Evolutionary conservation across 2,329 filamentous ascomycete genomes (phyloP).

Genomic region (Beauveria brongniartii): DNA sequence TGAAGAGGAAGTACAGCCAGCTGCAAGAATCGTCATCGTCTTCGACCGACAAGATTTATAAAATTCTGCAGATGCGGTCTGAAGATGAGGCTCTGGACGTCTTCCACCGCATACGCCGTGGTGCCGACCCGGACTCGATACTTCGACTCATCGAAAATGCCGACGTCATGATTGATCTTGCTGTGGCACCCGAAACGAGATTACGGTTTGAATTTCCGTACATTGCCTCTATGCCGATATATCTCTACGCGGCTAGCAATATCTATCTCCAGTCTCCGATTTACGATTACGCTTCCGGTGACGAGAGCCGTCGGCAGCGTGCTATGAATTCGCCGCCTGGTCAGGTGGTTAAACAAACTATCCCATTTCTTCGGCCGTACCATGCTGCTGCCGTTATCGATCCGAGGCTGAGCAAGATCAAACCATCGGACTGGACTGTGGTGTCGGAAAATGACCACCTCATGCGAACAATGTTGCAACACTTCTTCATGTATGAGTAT

Average conservation of each 20-base stretch:
- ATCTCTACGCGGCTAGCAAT: conserved; percentile 14
- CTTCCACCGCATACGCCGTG: conserved; percentile 26
- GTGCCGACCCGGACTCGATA: conserved; percentile 23
- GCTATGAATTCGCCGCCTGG: background rate
- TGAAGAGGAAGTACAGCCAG: background rate
- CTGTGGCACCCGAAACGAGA: conserved; percentile 16
- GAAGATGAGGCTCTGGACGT: conserved; percentile 26
- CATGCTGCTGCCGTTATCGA: conserved; percentile 28
- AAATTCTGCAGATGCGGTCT: conserved; percentile 14
- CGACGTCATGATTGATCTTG: conserved; percentile 29
- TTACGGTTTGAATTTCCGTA: conserved; percentile 13
- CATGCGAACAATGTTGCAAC: conserved; percentile 23
- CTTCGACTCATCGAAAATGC: conserved; percentile 28
- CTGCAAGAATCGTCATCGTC: background rate
- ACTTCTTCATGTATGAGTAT: conserved; percentile 26
- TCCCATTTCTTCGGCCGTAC: conserved; percentile 14
- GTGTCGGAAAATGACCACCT: conserved; percentile 27
- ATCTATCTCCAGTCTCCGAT: conserved; percentile 21
- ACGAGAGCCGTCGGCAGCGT: conserved; percentile 12
- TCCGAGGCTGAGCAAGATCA: conserved; percentile 21
- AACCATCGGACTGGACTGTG: conserved; percentile 28
- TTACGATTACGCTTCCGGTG: conserved; percentile 17
- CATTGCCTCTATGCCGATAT: conserved; percentile 13
- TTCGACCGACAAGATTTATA: conserved; percentile 14
- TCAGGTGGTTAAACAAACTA: background rate